These are phyloP conservation scores for Tricholoma sp. DNA, from an alignment of 768 basidiomycete species.

Conservation along the genomic window DNA sequence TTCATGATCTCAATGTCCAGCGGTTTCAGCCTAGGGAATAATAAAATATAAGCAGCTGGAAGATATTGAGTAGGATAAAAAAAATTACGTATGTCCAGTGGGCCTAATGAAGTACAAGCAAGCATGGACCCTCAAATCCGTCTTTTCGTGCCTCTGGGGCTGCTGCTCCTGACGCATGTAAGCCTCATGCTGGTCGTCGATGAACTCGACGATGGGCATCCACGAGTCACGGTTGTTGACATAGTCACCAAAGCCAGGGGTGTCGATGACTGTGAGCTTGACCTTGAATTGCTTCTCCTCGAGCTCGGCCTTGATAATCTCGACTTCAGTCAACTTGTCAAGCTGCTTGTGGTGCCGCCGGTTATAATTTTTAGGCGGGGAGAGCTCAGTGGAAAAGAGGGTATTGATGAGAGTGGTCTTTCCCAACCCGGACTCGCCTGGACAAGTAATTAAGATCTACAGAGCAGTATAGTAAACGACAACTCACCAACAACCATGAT, in stretches of 20 bases:
- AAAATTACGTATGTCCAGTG: constrained; percentile 89
- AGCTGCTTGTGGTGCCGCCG: constrained; percentile 91
- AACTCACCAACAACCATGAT: constrained; percentile 96
- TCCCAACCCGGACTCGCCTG: constrained; percentile 94
- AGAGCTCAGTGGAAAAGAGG: constrained; percentile 96
- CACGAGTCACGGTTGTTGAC: constrained; percentile 99
- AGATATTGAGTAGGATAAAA: constrained; percentile 12
- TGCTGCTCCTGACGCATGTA: constrained; percentile 99
- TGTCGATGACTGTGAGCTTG: constrained; percentile 98
- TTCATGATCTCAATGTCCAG: constrained; percentile 99
- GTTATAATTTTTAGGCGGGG: constrained; percentile 84
- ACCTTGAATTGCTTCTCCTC: constrained; percentile 99
- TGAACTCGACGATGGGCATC: constrained; percentile 98
- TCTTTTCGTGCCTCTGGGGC: constrained; percentile 92
- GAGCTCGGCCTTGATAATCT: constrained; percentile 98
- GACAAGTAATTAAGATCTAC: not conserved
- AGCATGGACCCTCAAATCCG: constrained; percentile 92
- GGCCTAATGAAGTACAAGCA: constrained; percentile 97
- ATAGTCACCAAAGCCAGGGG: constrained; percentile 99
- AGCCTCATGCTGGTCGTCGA: constrained; percentile 92
- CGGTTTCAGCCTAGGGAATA: constrained; percentile 76
- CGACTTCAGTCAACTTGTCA: constrained; percentile 97
- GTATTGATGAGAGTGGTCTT: constrained; percentile 99
- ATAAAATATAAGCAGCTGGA: constrained; percentile 3
- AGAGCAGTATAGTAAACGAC: not conserved